A percentile compares a stretch with the other conserved stretches of the same genome.
These are phyloP conservation scores for Oryza coarctata DNA, from an alignment of 176 grass and related monocot species.

Conservation along the genomic window DNA sequence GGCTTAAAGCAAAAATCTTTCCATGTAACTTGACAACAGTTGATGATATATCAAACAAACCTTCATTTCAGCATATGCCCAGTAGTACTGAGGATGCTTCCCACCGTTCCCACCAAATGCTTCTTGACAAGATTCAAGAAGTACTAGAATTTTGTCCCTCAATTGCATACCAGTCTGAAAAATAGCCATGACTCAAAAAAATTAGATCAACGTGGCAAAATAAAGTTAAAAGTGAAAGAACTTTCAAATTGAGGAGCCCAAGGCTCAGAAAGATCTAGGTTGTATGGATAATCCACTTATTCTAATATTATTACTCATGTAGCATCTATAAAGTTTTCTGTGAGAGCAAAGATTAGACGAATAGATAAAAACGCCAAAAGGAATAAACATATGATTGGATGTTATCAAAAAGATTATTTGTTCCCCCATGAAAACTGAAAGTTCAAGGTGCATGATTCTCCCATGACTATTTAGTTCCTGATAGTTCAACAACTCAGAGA, in stretches of 20 bases:
- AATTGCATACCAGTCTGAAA: constrained; percentile 66
- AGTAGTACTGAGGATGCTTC: constrained; percentile 76
- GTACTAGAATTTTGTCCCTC: constrained; percentile 66
- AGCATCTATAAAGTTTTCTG: background rate
- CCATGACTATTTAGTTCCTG: background rate
- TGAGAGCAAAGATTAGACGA: background rate
- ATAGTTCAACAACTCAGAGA: too few relatives aligned
- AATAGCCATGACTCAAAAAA: background rate
- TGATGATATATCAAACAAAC: constrained; percentile 25
- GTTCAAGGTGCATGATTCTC: background rate
- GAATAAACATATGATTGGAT: background rate
- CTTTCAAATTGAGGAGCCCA: background rate
- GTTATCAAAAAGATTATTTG: background rate
- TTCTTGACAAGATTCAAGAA: constrained; percentile 86
- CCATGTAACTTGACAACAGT: background rate
- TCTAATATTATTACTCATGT: background rate
- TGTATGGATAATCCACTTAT: background rate
- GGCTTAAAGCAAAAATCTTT: background rate
- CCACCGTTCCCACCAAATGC: constrained; percentile 74
- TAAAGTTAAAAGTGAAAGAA: background rate
- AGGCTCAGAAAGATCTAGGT: background rate
- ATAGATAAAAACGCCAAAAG: background rate
- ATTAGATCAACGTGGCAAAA: background rate
- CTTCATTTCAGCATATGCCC: constrained; percentile 81
- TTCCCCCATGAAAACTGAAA: background rate